These are phyloP conservation scores for Eleusine indica DNA, from an alignment of 176 grass and related monocot genomes.

Conservation along the genomic window DNA sequence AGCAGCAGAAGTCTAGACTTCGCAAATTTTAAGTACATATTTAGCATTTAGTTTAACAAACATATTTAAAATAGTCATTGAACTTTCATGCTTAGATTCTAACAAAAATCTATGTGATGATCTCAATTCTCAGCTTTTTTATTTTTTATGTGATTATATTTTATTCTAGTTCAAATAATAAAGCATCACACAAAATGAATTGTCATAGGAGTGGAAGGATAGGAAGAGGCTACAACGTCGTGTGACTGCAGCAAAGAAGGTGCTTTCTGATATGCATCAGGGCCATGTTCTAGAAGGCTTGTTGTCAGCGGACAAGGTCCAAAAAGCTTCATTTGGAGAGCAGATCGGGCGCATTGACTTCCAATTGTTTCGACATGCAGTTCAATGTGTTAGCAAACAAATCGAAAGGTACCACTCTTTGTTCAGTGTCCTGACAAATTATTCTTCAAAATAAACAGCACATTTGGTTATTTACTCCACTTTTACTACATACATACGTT, in stretches of 20 bases:
- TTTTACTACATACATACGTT: conserved; percentile 9
- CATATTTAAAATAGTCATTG: neutral
- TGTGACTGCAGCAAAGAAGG: conserved; percentile 73
- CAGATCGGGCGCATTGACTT: conserved; percentile 81
- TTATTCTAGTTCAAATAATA: conserved; percentile 24
- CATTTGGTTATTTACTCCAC: conserved; percentile 8
- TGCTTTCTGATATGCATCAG: conserved; percentile 77
- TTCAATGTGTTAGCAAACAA: conserved; percentile 65
- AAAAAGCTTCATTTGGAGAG: conserved; percentile 75
- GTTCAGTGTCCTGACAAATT: neutral
- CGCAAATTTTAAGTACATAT: neutral
- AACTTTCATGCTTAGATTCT: conserved; percentile 4
- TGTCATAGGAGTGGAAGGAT: conserved; percentile 86
- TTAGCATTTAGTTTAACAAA: conserved; percentile 12
- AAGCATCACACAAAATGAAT: conserved; percentile 17
- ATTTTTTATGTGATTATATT: neutral
- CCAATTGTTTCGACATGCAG: conserved; percentile 75
- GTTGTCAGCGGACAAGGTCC: conserved; percentile 62
- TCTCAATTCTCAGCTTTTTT: neutral
- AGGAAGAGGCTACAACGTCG: conserved; percentile 74
- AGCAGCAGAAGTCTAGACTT: conserved; percentile 1
- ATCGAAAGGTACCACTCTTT: conserved; percentile 49
- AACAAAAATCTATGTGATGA: conserved; percentile 15
- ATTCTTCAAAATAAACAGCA: conserved; percentile 8
- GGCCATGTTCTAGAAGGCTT: conserved; percentile 84